Conservation (phyloP, 768 basidiomycete species). For the Pulveroboletus sp. region DNA sequence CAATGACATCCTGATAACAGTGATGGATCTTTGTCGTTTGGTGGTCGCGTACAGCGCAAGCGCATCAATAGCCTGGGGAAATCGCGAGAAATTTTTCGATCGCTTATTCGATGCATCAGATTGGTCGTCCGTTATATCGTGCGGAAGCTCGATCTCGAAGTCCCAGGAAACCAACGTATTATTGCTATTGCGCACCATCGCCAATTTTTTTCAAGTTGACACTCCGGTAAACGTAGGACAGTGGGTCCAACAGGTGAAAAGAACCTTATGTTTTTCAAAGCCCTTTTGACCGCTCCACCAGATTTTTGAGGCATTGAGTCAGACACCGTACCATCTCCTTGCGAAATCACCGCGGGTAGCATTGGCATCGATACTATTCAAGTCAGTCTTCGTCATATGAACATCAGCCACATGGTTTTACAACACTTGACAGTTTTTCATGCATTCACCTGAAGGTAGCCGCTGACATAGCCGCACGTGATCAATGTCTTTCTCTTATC, state of each 20-base stretch:
- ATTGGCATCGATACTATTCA: slow-evolving; percentile 79
- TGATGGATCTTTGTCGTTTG: slow-evolving; percentile 83
- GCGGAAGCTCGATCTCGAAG: slow-evolving; percentile 60
- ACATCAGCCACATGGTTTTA: slow-evolving; percentile 1
- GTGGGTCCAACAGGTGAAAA: slow-evolving; percentile 52
- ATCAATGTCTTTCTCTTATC: slow-evolving; percentile 44
- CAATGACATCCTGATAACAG: slow-evolving; percentile 35
- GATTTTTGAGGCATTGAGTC: slow-evolving; percentile 54
- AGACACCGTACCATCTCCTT: slow-evolving; percentile 51
- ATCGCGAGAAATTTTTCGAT: slow-evolving; percentile 54
- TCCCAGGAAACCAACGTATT: slow-evolving; percentile 82
- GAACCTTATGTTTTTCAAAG: slow-evolving; percentile 2
- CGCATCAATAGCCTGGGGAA: slow-evolving; percentile 41
- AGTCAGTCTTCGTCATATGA: slow-evolving; percentile 52
- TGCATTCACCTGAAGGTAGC: slow-evolving; percentile 50
- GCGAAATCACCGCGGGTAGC: slow-evolving; percentile 74
- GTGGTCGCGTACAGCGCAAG: slow-evolving; percentile 63
- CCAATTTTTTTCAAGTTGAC: slow-evolving; percentile 73
- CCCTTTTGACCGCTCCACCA: slow-evolving; percentile 28
- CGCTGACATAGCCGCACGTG: slow-evolving; percentile 38
- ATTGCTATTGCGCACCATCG: slow-evolving; percentile 72
- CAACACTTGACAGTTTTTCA: slow-evolving; percentile 51
- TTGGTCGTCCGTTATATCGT: slow-evolving; percentile 48
- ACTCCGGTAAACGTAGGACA: slow-evolving; percentile 38
- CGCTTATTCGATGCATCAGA: slow-evolving; percentile 67